Evolutionary conservation across 2,329 filamentous ascomycete genomes (phyloP).

Genomic region (Sporothrix globosa): DNA sequence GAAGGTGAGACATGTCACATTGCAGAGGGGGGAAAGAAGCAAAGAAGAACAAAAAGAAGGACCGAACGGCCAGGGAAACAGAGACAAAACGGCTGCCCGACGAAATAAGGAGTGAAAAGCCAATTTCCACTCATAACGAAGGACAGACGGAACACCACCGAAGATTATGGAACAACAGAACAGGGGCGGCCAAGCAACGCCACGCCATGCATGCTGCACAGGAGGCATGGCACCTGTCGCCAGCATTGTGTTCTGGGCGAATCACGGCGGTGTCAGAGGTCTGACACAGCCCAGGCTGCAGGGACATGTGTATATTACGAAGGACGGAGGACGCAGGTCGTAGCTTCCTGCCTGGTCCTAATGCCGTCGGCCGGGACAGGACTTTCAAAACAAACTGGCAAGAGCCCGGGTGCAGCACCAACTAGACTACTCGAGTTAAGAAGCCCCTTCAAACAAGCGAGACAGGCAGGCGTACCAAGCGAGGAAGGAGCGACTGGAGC

Average conservation of each 20-base stretch:
- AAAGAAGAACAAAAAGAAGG: constrained; percentile 13
- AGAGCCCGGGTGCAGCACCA: background rate
- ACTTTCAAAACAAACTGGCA: constrained; percentile 18
- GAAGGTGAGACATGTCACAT: constrained; percentile 20
- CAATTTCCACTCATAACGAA: background rate
- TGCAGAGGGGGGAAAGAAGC: constrained; percentile 13
- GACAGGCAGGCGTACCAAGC: background rate
- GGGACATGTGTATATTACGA: background rate
- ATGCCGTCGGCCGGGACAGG: constrained; percentile 8
- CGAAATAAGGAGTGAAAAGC: background rate
- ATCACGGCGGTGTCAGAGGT: background rate
- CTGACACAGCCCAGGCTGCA: constrained; percentile 15
- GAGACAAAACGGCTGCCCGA: constrained; percentile 7
- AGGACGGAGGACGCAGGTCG: constrained; percentile 5
- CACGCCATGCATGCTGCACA: background rate
- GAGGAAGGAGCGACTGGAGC: constrained; percentile 20
- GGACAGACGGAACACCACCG: background rate
- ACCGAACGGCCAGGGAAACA: constrained; percentile 16
- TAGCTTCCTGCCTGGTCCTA: background rate
- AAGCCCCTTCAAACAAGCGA: background rate
- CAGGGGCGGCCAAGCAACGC: background rate
- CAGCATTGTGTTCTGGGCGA: constrained; percentile 7
- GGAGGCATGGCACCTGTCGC: background rate
- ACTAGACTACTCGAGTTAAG: background rate
- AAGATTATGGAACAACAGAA: background rate